phyloP scores from a whole-genome alignment of 768 basidiomycete genomes.

The Trametes cinnabarina region DNA sequence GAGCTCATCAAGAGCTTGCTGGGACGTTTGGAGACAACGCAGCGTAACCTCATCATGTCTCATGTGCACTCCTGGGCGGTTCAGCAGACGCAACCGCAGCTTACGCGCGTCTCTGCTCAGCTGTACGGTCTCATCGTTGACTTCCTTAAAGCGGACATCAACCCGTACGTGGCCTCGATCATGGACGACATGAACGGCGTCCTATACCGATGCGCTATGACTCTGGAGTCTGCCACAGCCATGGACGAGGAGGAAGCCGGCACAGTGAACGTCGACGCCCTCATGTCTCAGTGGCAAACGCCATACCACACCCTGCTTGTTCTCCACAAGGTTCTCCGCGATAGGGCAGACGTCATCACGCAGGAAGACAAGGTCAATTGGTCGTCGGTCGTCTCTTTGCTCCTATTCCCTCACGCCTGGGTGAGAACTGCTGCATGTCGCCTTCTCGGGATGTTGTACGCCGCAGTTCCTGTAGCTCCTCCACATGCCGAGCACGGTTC shows the following conservation, averaged over 20 bases:
- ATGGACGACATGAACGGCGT: slow-evolving; percentile 54
- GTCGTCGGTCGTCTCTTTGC: slow-evolving; percentile 58
- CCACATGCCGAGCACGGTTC: slow-evolving; percentile 35
- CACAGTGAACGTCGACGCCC: slow-evolving; percentile 44
- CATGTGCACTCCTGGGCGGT: slow-evolving; percentile 81
- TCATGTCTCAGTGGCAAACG: slow-evolving; percentile 55
- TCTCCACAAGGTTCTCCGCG: slow-evolving; percentile 58
- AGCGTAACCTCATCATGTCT: slow-evolving; percentile 53
- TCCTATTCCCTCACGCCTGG: slow-evolving; percentile 93
- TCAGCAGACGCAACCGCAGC: slow-evolving; percentile 54
- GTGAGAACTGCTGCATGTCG: slow-evolving; percentile 80
- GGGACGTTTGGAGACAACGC: slow-evolving; percentile 59
- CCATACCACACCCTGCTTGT: slow-evolving; percentile 78
- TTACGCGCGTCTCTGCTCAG: slow-evolving; percentile 75
- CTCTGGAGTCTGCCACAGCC: slow-evolving; percentile 34
- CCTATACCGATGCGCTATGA: slow-evolving; percentile 44
- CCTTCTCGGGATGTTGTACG: slow-evolving; percentile 69
- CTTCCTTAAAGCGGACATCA: slow-evolving; percentile 48
- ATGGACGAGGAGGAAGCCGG: slow-evolving; percentile 37
- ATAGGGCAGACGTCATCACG: slow-evolving; percentile 49
- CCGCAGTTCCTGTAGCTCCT: slow-evolving; percentile 44
- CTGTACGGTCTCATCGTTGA: slow-evolving; percentile 83
- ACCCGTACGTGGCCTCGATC: slow-evolving; percentile 46
- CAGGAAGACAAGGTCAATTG: slow-evolving; percentile 56
- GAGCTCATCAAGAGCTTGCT: slow-evolving; percentile 79